These are phyloP conservation scores for Artemisia annua DNA, from an alignment of 129 eudicot species.

Conservation along the genomic window DNA sequence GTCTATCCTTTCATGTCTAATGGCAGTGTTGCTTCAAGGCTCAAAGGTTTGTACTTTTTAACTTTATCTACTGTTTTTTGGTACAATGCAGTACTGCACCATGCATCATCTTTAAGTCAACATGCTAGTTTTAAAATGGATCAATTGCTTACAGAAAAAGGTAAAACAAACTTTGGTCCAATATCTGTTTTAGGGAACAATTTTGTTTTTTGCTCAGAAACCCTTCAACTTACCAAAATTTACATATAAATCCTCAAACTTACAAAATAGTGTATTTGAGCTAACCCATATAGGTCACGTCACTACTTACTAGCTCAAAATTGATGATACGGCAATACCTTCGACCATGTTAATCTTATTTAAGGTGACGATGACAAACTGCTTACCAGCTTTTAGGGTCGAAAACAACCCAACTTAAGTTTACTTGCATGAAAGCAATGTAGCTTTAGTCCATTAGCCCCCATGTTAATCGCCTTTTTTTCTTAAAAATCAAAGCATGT, in stretches of 20 bases:
- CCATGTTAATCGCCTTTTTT: background rate
- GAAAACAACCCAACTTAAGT: too few species aligned
- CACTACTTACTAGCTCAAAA: background rate
- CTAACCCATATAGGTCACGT: background rate
- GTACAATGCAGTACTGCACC: conserved; percentile 15
- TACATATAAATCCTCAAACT: background rate
- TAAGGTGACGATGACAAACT: background rate
- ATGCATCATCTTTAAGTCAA: conserved; percentile 21
- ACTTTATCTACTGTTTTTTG: conserved; percentile 18
- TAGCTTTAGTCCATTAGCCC: background rate
- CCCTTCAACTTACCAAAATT: background rate
- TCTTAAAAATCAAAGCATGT: background rate
- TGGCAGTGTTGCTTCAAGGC: conserved; percentile 95
- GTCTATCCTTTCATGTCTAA: conserved; percentile 98
- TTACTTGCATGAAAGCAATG: background rate
- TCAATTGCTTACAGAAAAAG: background rate
- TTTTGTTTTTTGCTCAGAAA: background rate
- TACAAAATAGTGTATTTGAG: background rate
- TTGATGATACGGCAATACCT: background rate
- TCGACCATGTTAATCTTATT: background rate
- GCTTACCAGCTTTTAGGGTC: too few species aligned
- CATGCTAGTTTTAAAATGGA: conserved; percentile 6
- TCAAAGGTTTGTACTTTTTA: conserved; percentile 62
- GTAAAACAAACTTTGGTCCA: conserved; percentile 8
- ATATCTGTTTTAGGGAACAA: conserved; percentile 2